Evolutionary conservation across 768 basidiomycete genomes (phyloP).

Genomic region (Naganishia antarctica): DNA sequence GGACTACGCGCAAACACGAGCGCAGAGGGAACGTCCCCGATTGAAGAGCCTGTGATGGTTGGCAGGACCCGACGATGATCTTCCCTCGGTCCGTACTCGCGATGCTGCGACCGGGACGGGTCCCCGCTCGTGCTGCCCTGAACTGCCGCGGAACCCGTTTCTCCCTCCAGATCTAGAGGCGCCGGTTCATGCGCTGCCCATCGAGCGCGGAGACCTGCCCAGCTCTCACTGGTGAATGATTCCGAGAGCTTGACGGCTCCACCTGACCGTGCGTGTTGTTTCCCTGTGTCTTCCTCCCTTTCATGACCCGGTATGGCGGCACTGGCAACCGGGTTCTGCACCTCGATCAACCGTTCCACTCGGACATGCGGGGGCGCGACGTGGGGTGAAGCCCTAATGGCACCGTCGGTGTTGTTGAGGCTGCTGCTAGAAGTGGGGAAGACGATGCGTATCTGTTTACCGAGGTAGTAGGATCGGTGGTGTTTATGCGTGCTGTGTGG

Average conservation of each 20-base stretch:
- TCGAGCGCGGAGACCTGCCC: slow-evolving; percentile 23
- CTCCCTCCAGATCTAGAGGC: too few species aligned
- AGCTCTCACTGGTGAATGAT: slow-evolving; percentile 27
- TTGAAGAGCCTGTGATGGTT: too few species aligned
- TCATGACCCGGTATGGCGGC: not conserved
- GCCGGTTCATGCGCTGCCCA: not conserved
- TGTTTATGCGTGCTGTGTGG: not conserved
- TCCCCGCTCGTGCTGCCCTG: too few species aligned
- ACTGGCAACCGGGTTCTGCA: slow-evolving; percentile 21
- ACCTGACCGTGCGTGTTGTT: not conserved
- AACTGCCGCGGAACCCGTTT: too few species aligned
- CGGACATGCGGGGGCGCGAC: not conserved
- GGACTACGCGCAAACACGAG: slow-evolving; percentile 17
- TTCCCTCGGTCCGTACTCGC: too few species aligned
- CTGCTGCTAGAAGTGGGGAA: slow-evolving; percentile 34
- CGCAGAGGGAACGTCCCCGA: not conserved
- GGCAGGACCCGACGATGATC: too few species aligned
- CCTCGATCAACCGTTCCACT: slow-evolving; percentile 29
- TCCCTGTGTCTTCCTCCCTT: not conserved
- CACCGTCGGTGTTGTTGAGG: slow-evolving; percentile 7
- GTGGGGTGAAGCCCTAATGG: not conserved
- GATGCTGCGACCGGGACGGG: too few species aligned
- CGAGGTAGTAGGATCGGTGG: slow-evolving; percentile 36
- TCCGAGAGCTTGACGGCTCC: not conserved
- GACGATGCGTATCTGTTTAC: slow-evolving; percentile 41